Base-by-base conservation (phyloP, 140 eudicot genomes). In the Eryngium alpinum region DNA sequence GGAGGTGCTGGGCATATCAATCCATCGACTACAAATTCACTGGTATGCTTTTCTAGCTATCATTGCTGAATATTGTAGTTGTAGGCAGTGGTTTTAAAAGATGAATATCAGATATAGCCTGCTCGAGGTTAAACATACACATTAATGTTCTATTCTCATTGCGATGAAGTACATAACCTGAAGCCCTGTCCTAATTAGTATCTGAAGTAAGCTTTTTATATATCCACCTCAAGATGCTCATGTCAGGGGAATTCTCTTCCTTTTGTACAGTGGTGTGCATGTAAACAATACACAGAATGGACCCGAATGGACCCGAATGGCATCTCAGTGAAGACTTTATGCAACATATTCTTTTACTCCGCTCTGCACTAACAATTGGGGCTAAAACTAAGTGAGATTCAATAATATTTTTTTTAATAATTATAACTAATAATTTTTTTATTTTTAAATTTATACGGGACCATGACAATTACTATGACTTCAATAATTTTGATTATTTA, bases 1-100 rank as follows among this genome's bases (percentile, higher is more conserved):
- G 99, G 99, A 79, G 99, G 99, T 43, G 99, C 97, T 71, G 99
- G 99, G 31, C 99, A 95, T 90, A 88, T 92, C 75, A 92, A 95
- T 91, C 99, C 99, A 31, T 88, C 90, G 46, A 95, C 99, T 34
- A 95, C 99, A 78, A 95, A 95, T 87, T 98, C 99, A 59, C 94
- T 85, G 67, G 99, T 95, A 90, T 73, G 83, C 19, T 81, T 59
- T 63, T 81, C 71, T 60, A 4, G 57, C 32, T 76, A 6, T 33
- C 69, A 43, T 57, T 52, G 52, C 60, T 63, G 31, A 28, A 53
- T 59, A 69, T 70, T 74, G 44, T 27, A 34, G 65, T 70, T 74
- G 44, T 27, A 34, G 65, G 12, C 76, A 71, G 32, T 71, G 76
- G 76, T 31, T 70, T 32, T 46, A 43, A 32, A 33, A 70, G 49